Conservation (phyloP, 1,284 basidiomycete genomes). For the Ustilago loliicola region DNA sequence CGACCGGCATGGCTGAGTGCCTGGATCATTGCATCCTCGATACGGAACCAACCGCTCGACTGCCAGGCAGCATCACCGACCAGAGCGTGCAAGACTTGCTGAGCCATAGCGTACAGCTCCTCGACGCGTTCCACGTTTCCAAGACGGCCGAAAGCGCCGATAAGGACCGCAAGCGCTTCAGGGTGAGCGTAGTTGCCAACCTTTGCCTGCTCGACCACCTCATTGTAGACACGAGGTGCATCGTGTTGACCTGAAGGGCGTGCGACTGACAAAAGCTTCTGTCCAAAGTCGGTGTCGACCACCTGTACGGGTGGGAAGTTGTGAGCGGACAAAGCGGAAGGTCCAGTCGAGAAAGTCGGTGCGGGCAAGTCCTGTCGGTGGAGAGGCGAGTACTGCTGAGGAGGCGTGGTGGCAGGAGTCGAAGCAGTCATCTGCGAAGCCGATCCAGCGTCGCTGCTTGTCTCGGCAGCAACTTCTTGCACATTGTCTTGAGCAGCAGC, state of each 20-base stretch:
- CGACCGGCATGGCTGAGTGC: conserved; percentile 66
- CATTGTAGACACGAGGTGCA: conserved; percentile 37
- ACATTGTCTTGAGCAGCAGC: background rate
- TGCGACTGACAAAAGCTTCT: conserved; percentile 18
- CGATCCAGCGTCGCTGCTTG: conserved; percentile 24
- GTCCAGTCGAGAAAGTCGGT: conserved; percentile 22
- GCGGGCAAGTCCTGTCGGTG: conserved; percentile 37
- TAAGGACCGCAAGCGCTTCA: conserved; percentile 54
- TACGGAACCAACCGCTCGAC: conserved; percentile 70
- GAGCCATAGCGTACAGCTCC: conserved; percentile 74
- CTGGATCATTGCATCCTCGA: conserved; percentile 66
- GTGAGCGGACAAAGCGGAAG: conserved; percentile 10
- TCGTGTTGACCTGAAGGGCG: conserved; percentile 26
- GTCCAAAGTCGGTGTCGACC: conserved; percentile 59
- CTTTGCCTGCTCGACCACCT: conserved; percentile 39
- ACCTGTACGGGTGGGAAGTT: conserved; percentile 54
- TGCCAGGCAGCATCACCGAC: conserved; percentile 67
- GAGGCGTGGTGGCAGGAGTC: conserved; percentile 33
- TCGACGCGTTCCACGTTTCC: conserved; percentile 73
- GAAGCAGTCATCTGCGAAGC: conserved; percentile 22
- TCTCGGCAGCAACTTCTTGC: conserved; percentile 9
- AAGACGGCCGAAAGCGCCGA: conserved; percentile 71
- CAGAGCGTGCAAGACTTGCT: conserved; percentile 53
- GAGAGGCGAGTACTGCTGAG: conserved; percentile 40
- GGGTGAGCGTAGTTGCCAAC: conserved; percentile 58